Evolutionary conservation across 164 flowering plant species (phyloP).

Genomic region (Stephania yunnanensis): DNA sequence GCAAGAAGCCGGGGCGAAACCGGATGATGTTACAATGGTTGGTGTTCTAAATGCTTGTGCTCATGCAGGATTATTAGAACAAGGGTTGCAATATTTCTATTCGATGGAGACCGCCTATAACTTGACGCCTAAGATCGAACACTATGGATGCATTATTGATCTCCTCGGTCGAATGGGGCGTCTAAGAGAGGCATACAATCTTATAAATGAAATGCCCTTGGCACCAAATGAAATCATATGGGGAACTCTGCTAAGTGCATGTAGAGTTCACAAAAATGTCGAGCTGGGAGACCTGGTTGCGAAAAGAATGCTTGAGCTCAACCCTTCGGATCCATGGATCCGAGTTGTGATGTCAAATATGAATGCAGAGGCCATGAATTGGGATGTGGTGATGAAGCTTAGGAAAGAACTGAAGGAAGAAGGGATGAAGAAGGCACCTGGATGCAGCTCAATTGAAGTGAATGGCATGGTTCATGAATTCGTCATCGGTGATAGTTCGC

Average conservation of each 20-base stretch:
- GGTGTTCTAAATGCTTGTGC: slow-evolving; percentile 31
- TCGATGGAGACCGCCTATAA: slow-evolving; percentile 18
- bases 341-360: slow-evolving; percentile 27
- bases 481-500: slow-evolving; percentile 17
- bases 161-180: slow-evolving; percentile 26
- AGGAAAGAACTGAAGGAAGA: slow-evolving; percentile 27
- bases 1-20: slow-evolving; percentile 17
- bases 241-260: slow-evolving; percentile 30
- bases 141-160: slow-evolving; percentile 31
- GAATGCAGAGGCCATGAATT: slow-evolving; percentile 24
- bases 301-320: slow-evolving; percentile 24
- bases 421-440: slow-evolving; percentile 23
- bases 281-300: slow-evolving; percentile 27
- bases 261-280: slow-evolving; percentile 28
- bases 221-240: slow-evolving; percentile 26
- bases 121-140: slow-evolving; percentile 22
- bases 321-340: slow-evolving; percentile 26
- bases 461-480: slow-evolving; percentile 21
- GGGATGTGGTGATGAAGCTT: slow-evolving; percentile 25
- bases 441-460: slow-evolving; percentile 26
- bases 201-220: slow-evolving; percentile 25
- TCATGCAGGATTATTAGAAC: slow-evolving; percentile 26
- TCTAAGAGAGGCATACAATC: slow-evolving; percentile 20
- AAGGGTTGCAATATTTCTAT: slow-evolving; percentile 17
- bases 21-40: slow-evolving; percentile 22